Evolutionary conservation across 495 filamentous ascomycete genomes (phyloP), one percentile per base, ranked within the genome.

Genomic region (Apiosordaria backusii): DNA sequence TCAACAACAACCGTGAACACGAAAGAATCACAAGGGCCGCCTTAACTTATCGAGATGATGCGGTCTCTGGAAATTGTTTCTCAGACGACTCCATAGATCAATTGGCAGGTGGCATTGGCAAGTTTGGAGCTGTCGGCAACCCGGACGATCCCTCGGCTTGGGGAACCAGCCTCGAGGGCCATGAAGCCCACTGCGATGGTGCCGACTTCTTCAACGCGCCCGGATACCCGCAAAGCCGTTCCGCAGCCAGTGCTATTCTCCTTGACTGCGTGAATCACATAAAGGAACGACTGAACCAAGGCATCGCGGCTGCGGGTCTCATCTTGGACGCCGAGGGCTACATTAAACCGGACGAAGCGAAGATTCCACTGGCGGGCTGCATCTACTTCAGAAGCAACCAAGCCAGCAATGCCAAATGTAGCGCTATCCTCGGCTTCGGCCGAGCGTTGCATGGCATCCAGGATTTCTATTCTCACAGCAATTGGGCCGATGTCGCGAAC

Each of bases 331-430:
- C 4, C 15, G n/a, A 45, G 16, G 59, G 27, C 59, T 29, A 15
- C 59, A 40, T 61, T 26, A 40, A 7, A 5, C 24, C 24, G 59
- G 27, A 29, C 15, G 24, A 18, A 40, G 57, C 27, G 6, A 59
- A 59, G 57, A 59, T 59, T 22, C 57, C 22, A 3, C 19, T 59
- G 5, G 24, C 21, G n/a, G 57, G 57, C 2, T 59, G 57, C 57
- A 22, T 24, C 57, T 59, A n/a, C 13, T 25, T 24, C 55, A 60
- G 58, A 9, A 29, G 10, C 58, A n/a, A 29, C 2, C 16, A 18
- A n/a, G 26, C 58, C 58, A 60, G 58, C 58, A 60, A 29, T 29
- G 58, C 58, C 22, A 60, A 60, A 29, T 60, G 58, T 24, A n/a
- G 16, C 25, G 58, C 58, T 9, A 25, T 60, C 9, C 23, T 27